phyloP scores from a whole-genome alignment of 139 green algal genomes.

The Chlorella ohadii region DNA sequence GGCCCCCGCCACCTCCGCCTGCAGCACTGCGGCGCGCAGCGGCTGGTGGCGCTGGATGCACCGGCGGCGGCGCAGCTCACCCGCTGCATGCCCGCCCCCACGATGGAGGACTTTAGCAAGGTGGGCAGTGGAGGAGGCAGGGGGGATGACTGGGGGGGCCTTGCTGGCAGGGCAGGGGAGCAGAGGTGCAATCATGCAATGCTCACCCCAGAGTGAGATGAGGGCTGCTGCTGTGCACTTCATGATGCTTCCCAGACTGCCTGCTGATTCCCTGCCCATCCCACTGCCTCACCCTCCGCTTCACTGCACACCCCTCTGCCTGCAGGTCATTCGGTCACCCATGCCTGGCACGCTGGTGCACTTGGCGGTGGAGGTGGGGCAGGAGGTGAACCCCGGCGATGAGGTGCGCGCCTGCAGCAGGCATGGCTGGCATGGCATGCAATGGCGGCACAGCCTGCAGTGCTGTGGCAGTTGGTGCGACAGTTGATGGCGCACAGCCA shows the following conservation, averaged over 20 bases:
- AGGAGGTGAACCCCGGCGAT: conserved; percentile 52
- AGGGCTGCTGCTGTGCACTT: no score
- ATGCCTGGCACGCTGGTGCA: conserved; percentile 56
- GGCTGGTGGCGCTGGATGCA: not conserved
- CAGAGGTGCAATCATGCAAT: no score
- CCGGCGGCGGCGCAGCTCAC: not conserved
- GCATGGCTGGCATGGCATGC: no score
- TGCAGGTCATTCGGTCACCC: conserved; percentile 49
- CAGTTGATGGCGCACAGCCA: no score
- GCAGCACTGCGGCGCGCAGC: conserved; percentile 43
- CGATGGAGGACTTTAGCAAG: conserved; percentile 10
- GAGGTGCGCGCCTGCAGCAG: conserved; percentile 22
- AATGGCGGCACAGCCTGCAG: no score
- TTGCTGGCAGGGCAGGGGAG: no score
- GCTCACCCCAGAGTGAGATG: no score
- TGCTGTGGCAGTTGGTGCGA: no score
- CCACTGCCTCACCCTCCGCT: not conserved
- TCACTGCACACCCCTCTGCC: not conserved
- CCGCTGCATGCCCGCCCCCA: conserved; percentile 22
- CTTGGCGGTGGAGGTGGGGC: conserved; percentile 31
- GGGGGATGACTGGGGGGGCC: not conserved
- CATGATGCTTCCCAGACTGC: no score
- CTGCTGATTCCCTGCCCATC: not conserved
- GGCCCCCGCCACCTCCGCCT: conserved; percentile 5
- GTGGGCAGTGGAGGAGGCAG: not conserved